A percentile compares a stretch with the other conserved stretches of the same genome.
Evolutionary conservation across 345 rosid genomes (phyloP).

Genomic region (Eucalyptus sideroxylon): DNA sequence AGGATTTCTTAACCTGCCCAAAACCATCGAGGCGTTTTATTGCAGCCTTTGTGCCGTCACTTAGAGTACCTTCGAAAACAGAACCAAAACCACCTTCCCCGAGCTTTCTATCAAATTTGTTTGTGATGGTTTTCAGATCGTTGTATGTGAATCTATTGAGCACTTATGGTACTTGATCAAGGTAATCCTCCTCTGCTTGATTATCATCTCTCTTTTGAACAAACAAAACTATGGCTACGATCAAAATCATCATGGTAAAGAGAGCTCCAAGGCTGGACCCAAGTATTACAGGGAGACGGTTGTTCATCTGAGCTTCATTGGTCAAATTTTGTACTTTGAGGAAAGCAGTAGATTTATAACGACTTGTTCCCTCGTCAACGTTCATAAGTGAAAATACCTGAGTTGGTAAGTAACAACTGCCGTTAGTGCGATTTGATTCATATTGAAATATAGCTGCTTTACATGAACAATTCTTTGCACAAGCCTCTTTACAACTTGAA

Average conservation of each 20-base stretch:
- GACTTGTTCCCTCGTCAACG: too few species aligned
- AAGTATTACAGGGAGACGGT: not conserved
- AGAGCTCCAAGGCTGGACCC: not conserved
- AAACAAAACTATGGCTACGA: not conserved
- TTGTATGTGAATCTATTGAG: not conserved
- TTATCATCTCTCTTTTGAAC: not conserved
- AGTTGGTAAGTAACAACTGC: not conserved
- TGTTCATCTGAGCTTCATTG: not conserved
- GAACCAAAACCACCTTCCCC: slow-evolving; percentile 20
- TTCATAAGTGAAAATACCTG: not conserved
- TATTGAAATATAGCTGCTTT: not conserved
- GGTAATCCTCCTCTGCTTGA: not conserved
- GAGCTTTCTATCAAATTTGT: not conserved
- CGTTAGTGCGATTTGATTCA: not conserved
- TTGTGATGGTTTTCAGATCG: not conserved
- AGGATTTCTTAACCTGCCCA: slow-evolving; percentile 1
- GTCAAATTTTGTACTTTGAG: not conserved
- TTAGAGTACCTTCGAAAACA: slow-evolving; percentile 3
- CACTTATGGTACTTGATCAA: not conserved
- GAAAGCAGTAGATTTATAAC: not conserved
- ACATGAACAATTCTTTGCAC: slow-evolving; percentile 9
- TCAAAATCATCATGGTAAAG: not conserved
- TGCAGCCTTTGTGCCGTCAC: not conserved
- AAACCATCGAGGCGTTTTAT: slow-evolving; percentile 11
- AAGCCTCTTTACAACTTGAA: not conserved